Evolutionary conservation across 306 rosid species (phyloP).

Genomic region (Vigna nakashimae): DNA sequence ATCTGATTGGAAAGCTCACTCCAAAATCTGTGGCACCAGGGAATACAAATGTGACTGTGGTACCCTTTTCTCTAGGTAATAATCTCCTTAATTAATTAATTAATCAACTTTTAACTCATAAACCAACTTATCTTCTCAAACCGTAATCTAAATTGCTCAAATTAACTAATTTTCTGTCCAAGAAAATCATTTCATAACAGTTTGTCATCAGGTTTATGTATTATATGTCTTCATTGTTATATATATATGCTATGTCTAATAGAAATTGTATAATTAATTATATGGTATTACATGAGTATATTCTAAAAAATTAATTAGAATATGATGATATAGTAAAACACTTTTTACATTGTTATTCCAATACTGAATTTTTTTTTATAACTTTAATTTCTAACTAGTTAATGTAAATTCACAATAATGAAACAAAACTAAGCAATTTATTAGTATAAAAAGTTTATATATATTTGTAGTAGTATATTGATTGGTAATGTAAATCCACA

Average conservation of each 20-base stretch:
- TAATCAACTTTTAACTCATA: not conserved
- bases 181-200: not conserved
- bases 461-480: too few relatives aligned
- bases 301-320: not conserved
- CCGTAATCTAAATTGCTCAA: not conserved
- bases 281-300: not conserved
- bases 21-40: conserved; percentile 88
- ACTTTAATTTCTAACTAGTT: too few relatives aligned
- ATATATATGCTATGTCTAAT: too few relatives aligned
- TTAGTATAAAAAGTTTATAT: not conserved
- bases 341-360: not conserved
- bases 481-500: too few relatives aligned
- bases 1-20: conserved; percentile 97
- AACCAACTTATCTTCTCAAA: not conserved
- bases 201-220: not conserved
- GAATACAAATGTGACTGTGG: conserved; percentile 93
- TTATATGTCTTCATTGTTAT: too few relatives aligned
- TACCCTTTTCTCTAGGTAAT: conserved; percentile 87
- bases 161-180: too few relatives aligned
- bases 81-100: not conserved
- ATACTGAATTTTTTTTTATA: too few relatives aligned
- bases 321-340: too few relatives aligned
- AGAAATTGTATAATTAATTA: not conserved
- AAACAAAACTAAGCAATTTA: too few relatives aligned
- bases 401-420: too few relatives aligned